Conservation (phyloP, 2,329 filamentous ascomycete species). For the Penicillium glabrum region DNA sequence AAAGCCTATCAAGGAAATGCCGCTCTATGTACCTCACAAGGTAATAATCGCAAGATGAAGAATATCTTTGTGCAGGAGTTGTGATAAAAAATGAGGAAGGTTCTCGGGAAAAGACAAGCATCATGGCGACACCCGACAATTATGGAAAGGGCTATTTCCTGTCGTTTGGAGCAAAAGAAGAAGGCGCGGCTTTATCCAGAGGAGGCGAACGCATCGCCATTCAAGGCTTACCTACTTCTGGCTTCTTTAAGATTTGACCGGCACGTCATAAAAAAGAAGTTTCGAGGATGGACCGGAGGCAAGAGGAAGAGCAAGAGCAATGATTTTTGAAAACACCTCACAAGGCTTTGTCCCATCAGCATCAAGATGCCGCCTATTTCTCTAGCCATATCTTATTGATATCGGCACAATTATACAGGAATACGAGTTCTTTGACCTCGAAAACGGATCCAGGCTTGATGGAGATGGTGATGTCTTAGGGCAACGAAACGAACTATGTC, state of each 20-base stretch:
- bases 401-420: not conserved
- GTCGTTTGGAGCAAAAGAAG: not conserved
- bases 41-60: not conserved
- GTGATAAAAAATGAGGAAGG: not conserved
- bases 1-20: not conserved
- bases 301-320: not conserved
- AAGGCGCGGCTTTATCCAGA: not conserved
- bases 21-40: not conserved
- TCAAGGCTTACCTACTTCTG: not conserved
- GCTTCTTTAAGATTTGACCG: not conserved
- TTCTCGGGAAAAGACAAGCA: not conserved
- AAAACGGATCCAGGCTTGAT: not conserved
- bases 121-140: not conserved
- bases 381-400: no score
- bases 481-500: not conserved
- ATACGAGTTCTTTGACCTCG: not conserved
- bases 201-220: not conserved
- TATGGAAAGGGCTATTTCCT: not conserved
- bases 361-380: not conserved
- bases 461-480: not conserved
- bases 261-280: not conserved
- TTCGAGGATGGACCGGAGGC: not conserved
- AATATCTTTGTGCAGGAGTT: not conserved
- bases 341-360: not conserved
- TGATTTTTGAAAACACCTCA: not conserved